Evolutionary conservation across 2,329 filamentous ascomycete genomes (phyloP).

Genomic region (Talaromyces amestolkiae): DNA sequence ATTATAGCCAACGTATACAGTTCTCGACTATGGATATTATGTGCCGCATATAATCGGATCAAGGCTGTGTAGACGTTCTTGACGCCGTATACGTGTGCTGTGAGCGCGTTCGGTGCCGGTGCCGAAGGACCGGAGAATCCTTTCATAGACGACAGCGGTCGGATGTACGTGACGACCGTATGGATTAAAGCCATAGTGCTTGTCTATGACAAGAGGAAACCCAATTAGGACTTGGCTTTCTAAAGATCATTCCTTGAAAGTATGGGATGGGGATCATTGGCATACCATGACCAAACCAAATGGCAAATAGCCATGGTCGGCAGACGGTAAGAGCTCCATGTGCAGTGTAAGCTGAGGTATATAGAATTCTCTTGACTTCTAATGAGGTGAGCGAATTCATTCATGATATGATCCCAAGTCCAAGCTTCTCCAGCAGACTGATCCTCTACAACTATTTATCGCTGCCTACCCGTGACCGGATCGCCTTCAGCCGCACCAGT

Average conservation of each 20-base stretch:
- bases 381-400: background rate
- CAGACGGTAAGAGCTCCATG: conserved; percentile 16
- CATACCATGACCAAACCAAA: conserved; percentile 29
- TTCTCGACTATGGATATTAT: conserved; percentile 32
- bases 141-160: conserved; percentile 22
- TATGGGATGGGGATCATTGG: background rate
- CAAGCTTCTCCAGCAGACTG: background rate
- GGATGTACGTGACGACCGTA: conserved; percentile 30
- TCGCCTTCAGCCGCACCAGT: background rate
- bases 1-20: conserved; percentile 34
- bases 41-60: conserved; percentile 38
- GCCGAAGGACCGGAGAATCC: conserved; percentile 32
- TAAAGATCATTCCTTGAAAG: background rate
- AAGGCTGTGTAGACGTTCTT: conserved; percentile 39
- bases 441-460: background rate
- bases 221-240: background rate
- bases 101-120: conserved; percentile 28
- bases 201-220: conserved; percentile 18
- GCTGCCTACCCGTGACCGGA: no score
- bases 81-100: conserved; percentile 36
- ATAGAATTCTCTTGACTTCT: background rate
- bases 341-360: background rate
- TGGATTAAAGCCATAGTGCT: conserved; percentile 27
- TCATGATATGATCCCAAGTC: background rate
- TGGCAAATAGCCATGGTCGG: conserved; percentile 27